Base-by-base conservation (phyloP, 169 alveolate genomes). In the Toxoplasma gondii region DNA sequence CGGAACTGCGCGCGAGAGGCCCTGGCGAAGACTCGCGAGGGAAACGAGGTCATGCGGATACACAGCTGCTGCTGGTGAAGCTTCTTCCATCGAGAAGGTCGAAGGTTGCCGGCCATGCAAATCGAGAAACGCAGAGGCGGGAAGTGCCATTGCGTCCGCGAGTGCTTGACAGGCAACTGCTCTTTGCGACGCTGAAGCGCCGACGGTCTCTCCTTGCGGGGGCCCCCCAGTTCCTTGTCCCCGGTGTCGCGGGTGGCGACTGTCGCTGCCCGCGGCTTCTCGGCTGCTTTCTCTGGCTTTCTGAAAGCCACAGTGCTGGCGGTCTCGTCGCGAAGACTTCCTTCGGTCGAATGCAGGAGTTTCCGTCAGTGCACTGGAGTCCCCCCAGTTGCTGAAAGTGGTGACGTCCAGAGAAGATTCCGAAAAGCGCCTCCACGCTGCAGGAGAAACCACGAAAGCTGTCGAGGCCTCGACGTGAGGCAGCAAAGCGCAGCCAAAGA, bases 401-500 rank as follows among this genome's bases (percentile, higher is more conserved):
- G n/a, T n/a, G n/a, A n/a, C n/a, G n/a, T n/a, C n/a, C n/a, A n/a
- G n/a, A n/a, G n/a, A n/a, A n/a, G 74, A 4, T 64, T 16, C 74
- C 74, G n/a, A 64, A 7, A 1, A 31, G n/a, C n/a, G 1, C 9
- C 31, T 64, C 74, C 74, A 64, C 31, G 24, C 74, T 1, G 86
- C 27, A 2, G 49, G 86, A 19, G 22, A n/a, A 45, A 36, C 49
- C 9, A 45, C 39, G 86, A 78, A 38, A 4, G 49, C 22, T 1
- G 86, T 41, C 4, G 39, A 78, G 22, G 86, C 86, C 86, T 78
- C 86, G 86, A 78, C 39, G 86, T 78, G 86, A 1, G 86, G 86
- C 5, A 78, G 44, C 49, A n/a, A n/a, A 12, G 45, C 39, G 43
- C 86, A 78, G 39, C 86, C 45, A 19, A 78, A 36, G 43, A 78